These are phyloP conservation scores for Xerocomus spinulosus DNA, from an alignment of 768 basidiomycete genomes.

Conservation along the genomic window DNA sequence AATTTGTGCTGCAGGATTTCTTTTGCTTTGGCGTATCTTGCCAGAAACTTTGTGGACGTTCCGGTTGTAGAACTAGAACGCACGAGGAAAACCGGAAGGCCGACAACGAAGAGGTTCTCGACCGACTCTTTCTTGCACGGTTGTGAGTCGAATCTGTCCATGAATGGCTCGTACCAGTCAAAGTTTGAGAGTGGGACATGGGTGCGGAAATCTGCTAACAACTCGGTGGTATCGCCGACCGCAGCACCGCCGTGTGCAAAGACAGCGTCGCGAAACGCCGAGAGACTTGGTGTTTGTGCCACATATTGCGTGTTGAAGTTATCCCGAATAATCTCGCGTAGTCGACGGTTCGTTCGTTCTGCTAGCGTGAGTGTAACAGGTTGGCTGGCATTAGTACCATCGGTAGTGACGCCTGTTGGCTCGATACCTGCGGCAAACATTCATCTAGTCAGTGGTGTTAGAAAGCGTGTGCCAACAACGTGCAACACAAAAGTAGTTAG, in stretches of 20 bases:
- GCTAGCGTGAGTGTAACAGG: too few relatives aligned
- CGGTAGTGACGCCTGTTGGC: too few relatives aligned
- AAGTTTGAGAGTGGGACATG: background rate
- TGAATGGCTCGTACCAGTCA: background rate
- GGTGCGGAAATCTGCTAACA: background rate
- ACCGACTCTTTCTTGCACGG: background rate
- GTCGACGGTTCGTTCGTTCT: background rate
- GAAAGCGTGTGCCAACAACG: too few relatives aligned
- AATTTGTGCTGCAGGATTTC: too few relatives aligned
- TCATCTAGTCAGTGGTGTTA: too few relatives aligned
- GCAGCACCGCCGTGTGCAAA: background rate
- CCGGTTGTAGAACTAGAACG: constrained; percentile 3
- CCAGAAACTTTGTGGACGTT: background rate
- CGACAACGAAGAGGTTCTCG: background rate
- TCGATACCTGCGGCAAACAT: too few relatives aligned
- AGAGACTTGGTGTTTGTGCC: background rate
- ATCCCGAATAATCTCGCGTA: background rate
- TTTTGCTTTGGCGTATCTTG: background rate
- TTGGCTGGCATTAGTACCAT: too few relatives aligned
- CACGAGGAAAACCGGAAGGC: background rate
- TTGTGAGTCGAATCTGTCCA: background rate
- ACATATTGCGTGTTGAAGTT: background rate
- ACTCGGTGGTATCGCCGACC: background rate
- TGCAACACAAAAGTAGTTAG: too few relatives aligned
- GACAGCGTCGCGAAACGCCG: background rate